Percentiles rank a stretch among this genome's conserved stretches.
Conservation (phyloP, 1,139 yeast genomes). For the Meyerozyma elateridarum region DNA sequence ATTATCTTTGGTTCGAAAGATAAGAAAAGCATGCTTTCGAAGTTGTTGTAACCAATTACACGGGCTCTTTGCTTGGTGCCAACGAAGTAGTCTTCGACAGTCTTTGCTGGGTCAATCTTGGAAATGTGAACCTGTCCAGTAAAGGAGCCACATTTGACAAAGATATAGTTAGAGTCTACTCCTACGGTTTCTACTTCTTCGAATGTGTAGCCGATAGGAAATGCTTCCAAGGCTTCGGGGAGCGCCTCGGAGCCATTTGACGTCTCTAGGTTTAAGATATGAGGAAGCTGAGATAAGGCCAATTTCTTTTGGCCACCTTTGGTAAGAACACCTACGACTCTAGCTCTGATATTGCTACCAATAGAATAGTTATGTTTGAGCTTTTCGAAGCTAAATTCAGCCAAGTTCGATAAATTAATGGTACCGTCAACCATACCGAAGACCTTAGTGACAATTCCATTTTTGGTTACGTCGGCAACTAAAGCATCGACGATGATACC, state of each 20-base stretch:
- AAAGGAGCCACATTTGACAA: conserved; percentile 51
- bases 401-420: conserved; percentile 62
- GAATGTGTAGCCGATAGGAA: conserved; percentile 72
- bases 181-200: conserved; percentile 58
- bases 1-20: conserved; percentile 66
- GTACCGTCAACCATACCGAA: conserved; percentile 76
- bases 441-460: conserved; percentile 63
- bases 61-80: conserved; percentile 76
- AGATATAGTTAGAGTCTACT: conserved; percentile 51
- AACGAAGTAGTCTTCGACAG: conserved; percentile 48
- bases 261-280: conserved; percentile 31
- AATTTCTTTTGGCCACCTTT: conserved; percentile 57
- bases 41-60: conserved; percentile 60
- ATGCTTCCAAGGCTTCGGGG: conserved; percentile 52
- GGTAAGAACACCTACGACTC: conserved; percentile 60
- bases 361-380: conserved; percentile 58
- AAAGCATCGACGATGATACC: conserved; percentile 78
- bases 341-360: conserved; percentile 64
- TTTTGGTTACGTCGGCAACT: conserved; percentile 52
- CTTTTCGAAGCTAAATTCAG: conserved; percentile 42
- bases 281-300: conserved; percentile 60
- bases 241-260: conserved; percentile 14
- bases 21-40: conserved; percentile 64
- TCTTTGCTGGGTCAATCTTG: conserved; percentile 51
- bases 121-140: conserved; percentile 73